These are phyloP conservation scores for Ballota nigra DNA, from an alignment of 257 asterid species.

Conservation along the genomic window DNA sequence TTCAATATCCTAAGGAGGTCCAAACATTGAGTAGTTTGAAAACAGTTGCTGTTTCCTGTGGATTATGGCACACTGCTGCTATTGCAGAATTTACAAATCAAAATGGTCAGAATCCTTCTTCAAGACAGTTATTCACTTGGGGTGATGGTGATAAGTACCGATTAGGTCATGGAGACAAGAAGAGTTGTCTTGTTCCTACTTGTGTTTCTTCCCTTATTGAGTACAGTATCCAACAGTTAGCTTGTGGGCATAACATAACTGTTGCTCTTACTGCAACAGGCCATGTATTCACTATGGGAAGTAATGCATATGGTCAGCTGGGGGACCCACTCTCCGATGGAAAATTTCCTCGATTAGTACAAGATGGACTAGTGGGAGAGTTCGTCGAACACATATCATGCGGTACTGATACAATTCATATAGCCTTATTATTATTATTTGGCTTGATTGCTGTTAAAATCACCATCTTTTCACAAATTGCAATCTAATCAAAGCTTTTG, in stretches of 20 bases:
- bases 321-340: constrained; percentile 80
- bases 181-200: constrained; percentile 66
- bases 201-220: constrained; percentile 77
- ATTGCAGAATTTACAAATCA: constrained; percentile 65
- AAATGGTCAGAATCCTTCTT: constrained; percentile 37
- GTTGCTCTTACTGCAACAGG: constrained; percentile 80
- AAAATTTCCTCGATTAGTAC: constrained; percentile 66
- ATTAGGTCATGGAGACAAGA: constrained; percentile 80
- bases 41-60: constrained; percentile 69
- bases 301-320: constrained; percentile 64
- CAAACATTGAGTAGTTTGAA: constrained; percentile 60
- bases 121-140: constrained; percentile 88
- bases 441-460: neutral
- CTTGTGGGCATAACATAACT: constrained; percentile 71
- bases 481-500: neutral
- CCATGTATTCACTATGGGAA: constrained; percentile 87
- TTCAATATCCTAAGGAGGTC: constrained; percentile 67
- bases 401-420: constrained; percentile 39
- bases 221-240: constrained; percentile 80
- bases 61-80: constrained; percentile 94
- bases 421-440: neutral
- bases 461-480: neutral
- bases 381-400: constrained; percentile 84
- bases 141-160: constrained; percentile 87
- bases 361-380: constrained; percentile 79